Evolutionary conservation across 805 yeast genomes (phyloP).

Genomic region (Nakazawaea wickerhamii): DNA sequence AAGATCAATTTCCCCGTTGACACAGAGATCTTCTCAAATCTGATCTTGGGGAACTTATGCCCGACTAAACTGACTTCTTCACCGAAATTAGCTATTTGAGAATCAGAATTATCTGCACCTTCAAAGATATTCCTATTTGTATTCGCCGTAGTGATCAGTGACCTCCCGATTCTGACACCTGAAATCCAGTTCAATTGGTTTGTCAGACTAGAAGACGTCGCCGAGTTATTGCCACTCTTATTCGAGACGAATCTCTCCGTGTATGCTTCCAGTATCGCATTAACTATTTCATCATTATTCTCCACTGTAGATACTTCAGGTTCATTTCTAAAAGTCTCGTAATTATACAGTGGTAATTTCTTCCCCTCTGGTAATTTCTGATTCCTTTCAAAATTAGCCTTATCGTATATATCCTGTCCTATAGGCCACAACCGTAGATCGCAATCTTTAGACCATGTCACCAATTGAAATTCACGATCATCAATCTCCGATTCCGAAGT

Average conservation of each 20-base stretch:
- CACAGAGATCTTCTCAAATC: conserved; percentile 83
- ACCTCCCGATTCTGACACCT: conserved; percentile 73
- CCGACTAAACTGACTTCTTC: conserved; percentile 90
- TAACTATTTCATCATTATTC: conserved; percentile 7
- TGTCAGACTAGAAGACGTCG: conserved; percentile 22
- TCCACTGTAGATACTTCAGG: conserved; percentile 27
- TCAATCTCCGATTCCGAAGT: conserved; percentile 38
- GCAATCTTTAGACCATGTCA: conserved; percentile 90
- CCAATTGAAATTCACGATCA: conserved; percentile 83
- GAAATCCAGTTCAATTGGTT: conserved; percentile 85
- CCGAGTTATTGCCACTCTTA: conserved; percentile 25
- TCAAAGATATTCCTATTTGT: conserved; percentile 18
- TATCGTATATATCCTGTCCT: conserved; percentile 40
- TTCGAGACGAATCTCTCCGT: conserved; percentile 15
- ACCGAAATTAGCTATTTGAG: conserved; percentile 61
- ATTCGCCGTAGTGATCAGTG: conserved; percentile 33
- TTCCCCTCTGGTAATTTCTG: conserved; percentile 27
- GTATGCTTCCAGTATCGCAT: conserved; percentile 13
- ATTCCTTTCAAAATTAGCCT: conserved; percentile 37
- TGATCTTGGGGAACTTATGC: conserved; percentile 79
- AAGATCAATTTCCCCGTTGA: conserved; percentile 75
- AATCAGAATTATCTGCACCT: conserved; percentile 12
- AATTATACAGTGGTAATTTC: conserved; percentile 32
- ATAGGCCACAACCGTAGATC: conserved; percentile 82
- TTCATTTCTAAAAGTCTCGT: conserved; percentile 45